Percentiles rank a stretch among this genome's conserved stretches.
Evolutionary conservation across 2,329 filamentous ascomycete species (phyloP).

Genomic region (Juglanconis juglandina): DNA sequence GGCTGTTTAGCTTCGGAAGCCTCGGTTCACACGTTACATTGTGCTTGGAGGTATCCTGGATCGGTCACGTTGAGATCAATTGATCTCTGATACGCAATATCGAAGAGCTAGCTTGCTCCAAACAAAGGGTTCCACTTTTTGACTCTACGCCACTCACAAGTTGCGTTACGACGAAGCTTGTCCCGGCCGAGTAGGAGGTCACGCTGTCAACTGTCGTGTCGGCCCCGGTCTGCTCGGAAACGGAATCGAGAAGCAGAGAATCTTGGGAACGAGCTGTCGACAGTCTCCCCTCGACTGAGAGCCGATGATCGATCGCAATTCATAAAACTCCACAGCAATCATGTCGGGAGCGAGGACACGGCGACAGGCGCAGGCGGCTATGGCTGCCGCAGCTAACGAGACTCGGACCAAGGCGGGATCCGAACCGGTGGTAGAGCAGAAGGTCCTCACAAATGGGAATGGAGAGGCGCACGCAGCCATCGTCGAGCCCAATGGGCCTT

Average conservation of each 20-base stretch:
- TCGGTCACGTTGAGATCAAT: too few species aligned
- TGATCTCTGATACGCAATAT: too few species aligned
- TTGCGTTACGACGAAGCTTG: too few species aligned
- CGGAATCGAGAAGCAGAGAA: too few species aligned
- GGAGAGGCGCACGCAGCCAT: constrained; percentile 34
- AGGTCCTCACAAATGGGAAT: constrained; percentile 42
- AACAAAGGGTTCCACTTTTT: too few species aligned
- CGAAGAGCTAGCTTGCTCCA: too few species aligned
- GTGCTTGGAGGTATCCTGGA: too few species aligned
- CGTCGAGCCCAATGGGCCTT: constrained; percentile 32
- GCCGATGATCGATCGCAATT: constrained; percentile 2
- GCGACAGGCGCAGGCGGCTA: constrained; percentile 23
- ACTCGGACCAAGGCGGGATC: constrained; percentile 26
- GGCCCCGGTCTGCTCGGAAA: too few species aligned
- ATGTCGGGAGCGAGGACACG: constrained; percentile 22
- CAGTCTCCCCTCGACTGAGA: not conserved
- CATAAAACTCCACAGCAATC: constrained; percentile 3
- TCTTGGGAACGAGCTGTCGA: not conserved
- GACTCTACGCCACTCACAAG: too few species aligned
- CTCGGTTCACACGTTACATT: too few species aligned
- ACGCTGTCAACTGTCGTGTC: not conserved
- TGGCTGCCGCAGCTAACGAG: constrained; percentile 21
- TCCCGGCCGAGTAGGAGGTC: not conserved
- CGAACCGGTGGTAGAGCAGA: constrained; percentile 20
- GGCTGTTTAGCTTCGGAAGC: too few species aligned